Conservation (phyloP, 2,329 filamentous ascomycete species). For the Clarireedia homoeocarpa region DNA sequence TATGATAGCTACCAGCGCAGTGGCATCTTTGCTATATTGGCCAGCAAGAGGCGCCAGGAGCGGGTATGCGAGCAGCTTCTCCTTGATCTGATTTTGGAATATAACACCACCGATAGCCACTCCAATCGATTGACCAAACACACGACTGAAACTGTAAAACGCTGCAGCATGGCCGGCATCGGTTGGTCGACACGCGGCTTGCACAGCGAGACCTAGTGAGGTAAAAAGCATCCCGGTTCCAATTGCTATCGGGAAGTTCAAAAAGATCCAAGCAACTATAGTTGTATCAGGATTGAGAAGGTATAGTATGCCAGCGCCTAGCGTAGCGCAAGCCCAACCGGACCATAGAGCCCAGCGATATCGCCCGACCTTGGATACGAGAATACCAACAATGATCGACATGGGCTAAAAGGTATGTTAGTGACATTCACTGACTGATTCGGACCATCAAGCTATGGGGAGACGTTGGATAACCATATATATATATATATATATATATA, state of each 20-base stretch:
- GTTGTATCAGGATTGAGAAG: constrained; percentile 42
- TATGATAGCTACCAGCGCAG: constrained; percentile 23
- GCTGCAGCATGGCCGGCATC: constrained; percentile 54
- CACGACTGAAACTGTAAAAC: constrained; percentile 60
- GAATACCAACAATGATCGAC: constrained; percentile 46
- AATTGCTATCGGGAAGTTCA: constrained; percentile 51
- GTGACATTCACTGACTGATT: constrained; percentile 34
- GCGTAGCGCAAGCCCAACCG: constrained; percentile 53
- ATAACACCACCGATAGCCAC: constrained; percentile 60
- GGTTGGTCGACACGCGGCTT: constrained; percentile 48
- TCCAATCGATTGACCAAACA: constrained; percentile 57
- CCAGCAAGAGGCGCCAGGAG: constrained; percentile 18
- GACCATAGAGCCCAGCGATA: constrained; percentile 48
- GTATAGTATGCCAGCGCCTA: constrained; percentile 49
- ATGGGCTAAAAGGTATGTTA: constrained; percentile 42
- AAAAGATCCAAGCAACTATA: constrained; percentile 48
- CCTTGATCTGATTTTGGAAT: constrained; percentile 52
- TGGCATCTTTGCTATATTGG: constrained; percentile 26
- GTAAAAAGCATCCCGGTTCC: constrained; percentile 60
- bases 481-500: too few relatives aligned
- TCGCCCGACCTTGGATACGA: constrained; percentile 45
- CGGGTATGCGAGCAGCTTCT: constrained; percentile 21
- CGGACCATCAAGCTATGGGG: too few relatives aligned
- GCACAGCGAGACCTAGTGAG: constrained; percentile 53
- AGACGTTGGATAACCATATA: too few relatives aligned